Evolutionary conservation across 305 asterid species (phyloP).

Genomic region (Ilex paraguariensis): DNA sequence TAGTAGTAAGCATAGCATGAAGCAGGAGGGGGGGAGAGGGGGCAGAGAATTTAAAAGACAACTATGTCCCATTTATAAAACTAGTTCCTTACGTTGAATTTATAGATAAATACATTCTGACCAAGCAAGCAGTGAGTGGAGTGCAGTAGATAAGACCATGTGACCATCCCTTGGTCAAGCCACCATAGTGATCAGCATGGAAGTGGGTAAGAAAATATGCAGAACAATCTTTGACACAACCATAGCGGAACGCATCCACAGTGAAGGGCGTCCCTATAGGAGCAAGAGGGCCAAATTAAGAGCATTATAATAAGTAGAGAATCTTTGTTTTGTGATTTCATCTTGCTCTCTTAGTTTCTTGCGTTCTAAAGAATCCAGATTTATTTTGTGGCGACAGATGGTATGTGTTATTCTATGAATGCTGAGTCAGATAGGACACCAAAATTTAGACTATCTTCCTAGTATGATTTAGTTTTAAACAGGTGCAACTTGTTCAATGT

Average conservation of each 20-base stretch:
- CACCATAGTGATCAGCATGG: conserved; percentile 20
- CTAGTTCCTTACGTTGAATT: conserved; percentile 8
- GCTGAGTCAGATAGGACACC: too few species aligned
- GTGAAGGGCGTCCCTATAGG: conserved; percentile 20
- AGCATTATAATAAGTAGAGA: neutral
- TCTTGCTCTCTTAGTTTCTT: neutral
- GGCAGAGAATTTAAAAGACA: too few species aligned
- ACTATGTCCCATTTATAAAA: neutral
- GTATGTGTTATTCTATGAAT: too few species aligned
- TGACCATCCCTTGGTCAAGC: conserved; percentile 18
- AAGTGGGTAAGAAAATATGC: conserved; percentile 19
- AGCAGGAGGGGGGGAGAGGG: neutral
- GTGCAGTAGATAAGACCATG: conserved; percentile 20
- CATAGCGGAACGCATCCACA: conserved; percentile 19
- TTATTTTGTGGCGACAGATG: too few species aligned
- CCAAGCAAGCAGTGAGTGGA: conserved; percentile 16
- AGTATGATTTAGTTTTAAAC: too few species aligned
- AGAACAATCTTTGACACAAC: conserved; percentile 10
- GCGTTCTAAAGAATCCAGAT: neutral
- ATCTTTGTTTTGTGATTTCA: neutral
- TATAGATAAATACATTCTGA: conserved; percentile 14
- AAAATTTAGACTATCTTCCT: too few species aligned
- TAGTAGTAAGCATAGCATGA: neutral
- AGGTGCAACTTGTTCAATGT: too few species aligned
- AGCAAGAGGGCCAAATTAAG: neutral